Percentiles rank a stretch among this genome's conserved stretches.
phyloP scores from a whole-genome alignment of 805 yeast species.

The Zygosaccharomyces siamensis region DNA sequence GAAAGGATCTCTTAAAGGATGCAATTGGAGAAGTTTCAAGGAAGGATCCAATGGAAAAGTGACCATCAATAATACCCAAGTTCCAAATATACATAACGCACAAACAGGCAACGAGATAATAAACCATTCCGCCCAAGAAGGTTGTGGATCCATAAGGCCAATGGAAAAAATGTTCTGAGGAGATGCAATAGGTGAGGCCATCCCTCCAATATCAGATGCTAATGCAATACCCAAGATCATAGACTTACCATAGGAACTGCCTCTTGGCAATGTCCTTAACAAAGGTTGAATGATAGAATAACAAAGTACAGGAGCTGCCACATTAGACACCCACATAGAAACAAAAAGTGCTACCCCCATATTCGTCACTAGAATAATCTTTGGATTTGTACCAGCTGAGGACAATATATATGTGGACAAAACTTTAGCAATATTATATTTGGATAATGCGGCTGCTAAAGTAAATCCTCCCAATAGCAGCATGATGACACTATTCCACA shows the following conservation, averaged over 20 bases:
- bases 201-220: slow-evolving; percentile 92
- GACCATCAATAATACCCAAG: slow-evolving; percentile 69
- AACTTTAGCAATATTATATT: slow-evolving; percentile 81
- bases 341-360: slow-evolving; percentile 84
- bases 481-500: slow-evolving; percentile 96
- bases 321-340: slow-evolving; percentile 95
- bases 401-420: slow-evolving; percentile 78
- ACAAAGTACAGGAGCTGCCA: slow-evolving; percentile 94
- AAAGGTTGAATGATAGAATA: slow-evolving; percentile 88
- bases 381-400: slow-evolving; percentile 82
- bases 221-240: slow-evolving; percentile 86
- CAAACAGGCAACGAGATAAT: slow-evolving; percentile 80
- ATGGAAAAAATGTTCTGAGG: slow-evolving; percentile 94
- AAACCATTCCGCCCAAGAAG: slow-evolving; percentile 93
- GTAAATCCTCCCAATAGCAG: slow-evolving; percentile 90
- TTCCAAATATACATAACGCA: slow-evolving; percentile 51
- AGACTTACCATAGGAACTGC: slow-evolving; percentile 74
- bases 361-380: slow-evolving; percentile 65
- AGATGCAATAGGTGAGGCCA: slow-evolving; percentile 95
- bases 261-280: slow-evolving; percentile 74
- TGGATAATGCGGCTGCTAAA: slow-evolving; percentile 88
- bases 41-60: slow-evolving; percentile 55
- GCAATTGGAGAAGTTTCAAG: slow-evolving; percentile 42
- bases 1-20: slow-evolving; percentile 61
- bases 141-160: slow-evolving; percentile 77